Evolutionary conservation across 208 protist species (phyloP).

Genomic region (Crithidia sp.): DNA sequence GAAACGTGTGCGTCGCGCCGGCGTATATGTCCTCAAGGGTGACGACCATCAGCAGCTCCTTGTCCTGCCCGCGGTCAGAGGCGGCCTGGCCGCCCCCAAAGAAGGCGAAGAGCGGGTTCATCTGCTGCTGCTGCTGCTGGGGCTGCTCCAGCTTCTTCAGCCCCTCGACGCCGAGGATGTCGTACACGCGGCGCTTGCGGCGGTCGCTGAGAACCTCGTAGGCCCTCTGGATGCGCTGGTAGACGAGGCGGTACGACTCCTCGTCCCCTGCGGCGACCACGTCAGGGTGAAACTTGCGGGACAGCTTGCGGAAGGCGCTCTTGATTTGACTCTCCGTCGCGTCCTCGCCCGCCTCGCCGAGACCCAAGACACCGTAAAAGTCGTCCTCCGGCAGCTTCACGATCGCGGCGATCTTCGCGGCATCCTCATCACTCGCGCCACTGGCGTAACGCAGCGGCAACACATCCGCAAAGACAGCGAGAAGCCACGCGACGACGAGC

Average conservation of each 20-base stretch:
- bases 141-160: slow-evolving; percentile 74
- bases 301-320: slow-evolving; percentile 75
- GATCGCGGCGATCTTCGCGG: slow-evolving; percentile 10
- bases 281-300: slow-evolving; percentile 86
- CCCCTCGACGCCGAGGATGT: slow-evolving; percentile 89
- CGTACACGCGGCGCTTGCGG: slow-evolving; percentile 92
- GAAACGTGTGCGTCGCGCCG: slow-evolving; percentile 77
- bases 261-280: slow-evolving; percentile 39
- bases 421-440: slow-evolving; percentile 7
- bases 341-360: slow-evolving; percentile 60
- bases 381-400: slow-evolving; percentile 45
- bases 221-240: slow-evolving; percentile 81
- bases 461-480: slow-evolving; percentile 6
- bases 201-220: slow-evolving; percentile 92
- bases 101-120: slow-evolving; percentile 40
- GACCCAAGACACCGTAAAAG: slow-evolving; percentile 78
- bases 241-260: slow-evolving; percentile 66
- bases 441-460: neutral
- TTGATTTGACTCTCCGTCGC: slow-evolving; percentile 87
- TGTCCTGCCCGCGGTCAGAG: slow-evolving; percentile 52
- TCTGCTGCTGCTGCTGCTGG: slow-evolving; percentile 39
- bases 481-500: slow-evolving; percentile 15
- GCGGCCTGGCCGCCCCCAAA: slow-evolving; percentile 40
- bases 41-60: slow-evolving; percentile 67
- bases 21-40: slow-evolving; percentile 93